phyloP scores from a whole-genome alignment of 176 grass and related monocot species.

The Carex parvula region DNA sequence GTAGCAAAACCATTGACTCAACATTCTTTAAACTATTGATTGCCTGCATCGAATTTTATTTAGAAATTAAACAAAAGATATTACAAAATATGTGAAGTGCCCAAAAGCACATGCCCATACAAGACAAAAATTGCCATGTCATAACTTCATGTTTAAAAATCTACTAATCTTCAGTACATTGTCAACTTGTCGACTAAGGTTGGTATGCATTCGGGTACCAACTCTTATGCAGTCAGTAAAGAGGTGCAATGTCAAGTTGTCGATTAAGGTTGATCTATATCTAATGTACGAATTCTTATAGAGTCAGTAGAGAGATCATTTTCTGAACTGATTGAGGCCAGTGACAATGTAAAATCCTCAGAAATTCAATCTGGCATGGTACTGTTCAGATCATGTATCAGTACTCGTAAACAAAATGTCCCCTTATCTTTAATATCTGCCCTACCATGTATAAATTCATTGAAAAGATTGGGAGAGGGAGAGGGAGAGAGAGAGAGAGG shows the following conservation, averaged over 20 bases:
- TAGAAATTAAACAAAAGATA: slow-evolving; percentile 13
- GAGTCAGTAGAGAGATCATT: neutral
- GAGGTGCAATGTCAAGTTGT: neutral
- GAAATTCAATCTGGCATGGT: neutral
- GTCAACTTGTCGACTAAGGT: neutral
- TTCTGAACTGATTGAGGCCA: neutral
- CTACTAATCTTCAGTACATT: neutral
- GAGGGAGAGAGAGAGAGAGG: slow-evolving; percentile 6
- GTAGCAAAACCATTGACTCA: slow-evolving; percentile 76
- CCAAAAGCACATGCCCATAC: slow-evolving; percentile 7
- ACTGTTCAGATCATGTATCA: neutral
- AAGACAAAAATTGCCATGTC: neutral
- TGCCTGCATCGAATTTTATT: slow-evolving; percentile 47
- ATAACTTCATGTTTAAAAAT: neutral
- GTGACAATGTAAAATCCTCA: neutral
- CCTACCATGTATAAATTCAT: neutral
- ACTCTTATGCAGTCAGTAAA: neutral
- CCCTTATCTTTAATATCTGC: slow-evolving; percentile 1
- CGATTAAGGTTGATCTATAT: neutral
- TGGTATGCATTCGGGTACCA: neutral
- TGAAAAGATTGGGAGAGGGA: neutral
- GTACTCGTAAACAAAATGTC: neutral
- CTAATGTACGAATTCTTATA: neutral
- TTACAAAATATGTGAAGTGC: neutral
- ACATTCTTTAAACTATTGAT: slow-evolving; percentile 99